A percentile compares a stretch with the other conserved stretches of the same genome.
Conservation (phyloP, 2,329 filamentous ascomycete genomes). For the Ophiocordyceps camponoti-leonardi region DNA sequence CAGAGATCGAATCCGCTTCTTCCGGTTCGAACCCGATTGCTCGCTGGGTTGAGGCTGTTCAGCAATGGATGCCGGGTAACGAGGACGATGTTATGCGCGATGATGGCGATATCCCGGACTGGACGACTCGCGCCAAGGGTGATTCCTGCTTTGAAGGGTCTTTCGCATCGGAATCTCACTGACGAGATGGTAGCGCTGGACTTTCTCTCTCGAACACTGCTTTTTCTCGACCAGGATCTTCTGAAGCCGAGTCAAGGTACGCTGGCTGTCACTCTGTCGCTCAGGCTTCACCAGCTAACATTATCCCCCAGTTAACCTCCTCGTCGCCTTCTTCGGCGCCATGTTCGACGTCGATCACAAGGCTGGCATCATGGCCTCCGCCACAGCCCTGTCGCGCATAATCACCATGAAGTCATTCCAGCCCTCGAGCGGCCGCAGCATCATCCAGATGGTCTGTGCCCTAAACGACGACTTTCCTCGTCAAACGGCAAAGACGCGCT, state of each 20-base stretch:
- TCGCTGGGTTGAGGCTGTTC: slow-evolving; percentile 37
- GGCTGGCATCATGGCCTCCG: slow-evolving; percentile 37
- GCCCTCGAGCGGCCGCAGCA: slow-evolving; percentile 26
- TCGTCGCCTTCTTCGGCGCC: slow-evolving; percentile 37
- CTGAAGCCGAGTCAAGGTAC: slow-evolving; percentile 33
- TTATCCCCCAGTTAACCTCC: slow-evolving; percentile 19
- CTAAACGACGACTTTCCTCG: slow-evolving; percentile 39
- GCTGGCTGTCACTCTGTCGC: not conserved
- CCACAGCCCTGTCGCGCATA: slow-evolving; percentile 32
- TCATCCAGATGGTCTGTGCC: slow-evolving; percentile 30
- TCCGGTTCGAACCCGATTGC: slow-evolving; percentile 28
- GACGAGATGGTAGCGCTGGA: slow-evolving; percentile 26
- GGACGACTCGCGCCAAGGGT: slow-evolving; percentile 37
- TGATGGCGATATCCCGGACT: slow-evolving; percentile 25
- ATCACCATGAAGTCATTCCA: slow-evolving; percentile 33
- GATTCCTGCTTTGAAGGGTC: too few relatives aligned
- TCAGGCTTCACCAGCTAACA: not conserved
- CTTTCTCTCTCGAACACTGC: slow-evolving; percentile 37
- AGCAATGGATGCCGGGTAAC: slow-evolving; percentile 32
- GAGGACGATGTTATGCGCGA: slow-evolving; percentile 19
- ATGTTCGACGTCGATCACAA: slow-evolving; percentile 43
- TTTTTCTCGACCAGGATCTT: slow-evolving; percentile 24
- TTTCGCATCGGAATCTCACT: too few relatives aligned
- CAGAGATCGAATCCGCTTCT: slow-evolving; percentile 27
- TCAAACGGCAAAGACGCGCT: slow-evolving; percentile 32